A percentile compares a stretch with the other conserved stretches of the same genome.
phyloP scores from a whole-genome alignment of 2,329 filamentous ascomycete genomes.

The Penicillium digitatum region DNA sequence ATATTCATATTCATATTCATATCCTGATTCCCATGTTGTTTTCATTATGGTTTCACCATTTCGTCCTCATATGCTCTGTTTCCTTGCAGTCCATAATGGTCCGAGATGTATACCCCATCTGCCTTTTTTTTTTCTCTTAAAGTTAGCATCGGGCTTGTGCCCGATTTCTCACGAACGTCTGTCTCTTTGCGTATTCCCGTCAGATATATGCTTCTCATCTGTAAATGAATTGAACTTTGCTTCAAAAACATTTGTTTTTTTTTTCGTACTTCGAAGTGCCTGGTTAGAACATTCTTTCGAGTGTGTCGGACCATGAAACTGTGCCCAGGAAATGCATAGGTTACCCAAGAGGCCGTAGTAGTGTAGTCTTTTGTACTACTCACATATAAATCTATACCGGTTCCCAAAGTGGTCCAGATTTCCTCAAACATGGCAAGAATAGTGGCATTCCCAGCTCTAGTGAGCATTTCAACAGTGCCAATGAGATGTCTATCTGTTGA shows the following conservation, averaged over 20 bases:
- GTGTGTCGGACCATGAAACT: not conserved
- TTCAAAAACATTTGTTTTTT: not conserved
- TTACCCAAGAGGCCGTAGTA: not conserved
- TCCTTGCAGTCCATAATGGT: constrained; percentile 14
- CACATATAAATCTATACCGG: not conserved
- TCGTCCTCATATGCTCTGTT: not conserved
- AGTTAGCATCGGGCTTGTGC: constrained; percentile 7
- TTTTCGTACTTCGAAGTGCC: no score
- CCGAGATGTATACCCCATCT: constrained; percentile 24
- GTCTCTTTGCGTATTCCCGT: constrained; percentile 3
- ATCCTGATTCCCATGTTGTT: constrained; percentile 9
- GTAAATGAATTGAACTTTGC: constrained; percentile 6
- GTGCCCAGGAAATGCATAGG: not conserved
- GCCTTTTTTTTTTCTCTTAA: constrained; percentile 7
- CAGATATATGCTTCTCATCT: constrained; percentile 1
- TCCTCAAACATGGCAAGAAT: not conserved
- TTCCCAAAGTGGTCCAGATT: not conserved
- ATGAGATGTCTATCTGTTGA: not conserved
- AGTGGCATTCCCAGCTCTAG: not conserved
- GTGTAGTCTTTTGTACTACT: not conserved
- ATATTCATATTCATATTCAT: constrained; percentile 8
- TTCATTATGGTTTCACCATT: not conserved
- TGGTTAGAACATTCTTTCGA: no score
- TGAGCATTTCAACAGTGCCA: not conserved
- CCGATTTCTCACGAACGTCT: not conserved